phyloP scores from a whole-genome alignment of 116 monocot genomes.

The Thalassia testudinum region DNA sequence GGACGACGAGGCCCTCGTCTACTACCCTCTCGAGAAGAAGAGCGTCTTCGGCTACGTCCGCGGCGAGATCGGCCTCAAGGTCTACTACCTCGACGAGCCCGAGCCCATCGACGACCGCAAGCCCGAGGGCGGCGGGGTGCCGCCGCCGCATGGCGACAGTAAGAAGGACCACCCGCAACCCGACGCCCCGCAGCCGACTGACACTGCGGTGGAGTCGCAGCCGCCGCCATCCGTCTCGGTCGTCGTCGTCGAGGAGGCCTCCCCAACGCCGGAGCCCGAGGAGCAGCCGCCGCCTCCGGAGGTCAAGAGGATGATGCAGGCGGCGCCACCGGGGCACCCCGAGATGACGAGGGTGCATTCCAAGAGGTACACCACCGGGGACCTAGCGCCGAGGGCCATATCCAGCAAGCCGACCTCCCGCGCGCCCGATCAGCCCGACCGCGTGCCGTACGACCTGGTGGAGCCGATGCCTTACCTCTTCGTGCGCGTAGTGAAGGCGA shows the following conservation, averaged over 20 bases:
- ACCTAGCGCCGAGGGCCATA: constrained; percentile 22
- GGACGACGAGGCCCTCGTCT: constrained; percentile 83
- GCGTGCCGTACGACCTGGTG: constrained; percentile 56
- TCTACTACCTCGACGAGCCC: constrained; percentile 60
- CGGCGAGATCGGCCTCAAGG: constrained; percentile 86
- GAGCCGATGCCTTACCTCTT: constrained; percentile 95
- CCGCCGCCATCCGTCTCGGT: constrained; percentile 22
- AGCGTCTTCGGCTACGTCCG: constrained; percentile 66
- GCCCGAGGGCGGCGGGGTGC: not conserved
- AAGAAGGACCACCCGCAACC: constrained; percentile 2
- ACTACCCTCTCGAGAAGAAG: constrained; percentile 86
- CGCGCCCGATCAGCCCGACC: constrained; percentile 18
- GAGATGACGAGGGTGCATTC: constrained; percentile 7
- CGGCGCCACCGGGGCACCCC: not conserved
- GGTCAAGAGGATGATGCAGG: constrained; percentile 47
- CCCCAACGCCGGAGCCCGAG: constrained; percentile 2
- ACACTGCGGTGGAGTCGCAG: constrained; percentile 65
- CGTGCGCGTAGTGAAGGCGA: constrained; percentile 57
- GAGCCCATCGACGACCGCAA: constrained; percentile 9
- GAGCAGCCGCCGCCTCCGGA: constrained; percentile 22
- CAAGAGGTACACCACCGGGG: constrained; percentile 4
- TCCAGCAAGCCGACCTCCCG: constrained; percentile 21
- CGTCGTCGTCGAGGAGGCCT: constrained; percentile 31
- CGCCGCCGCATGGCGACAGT: constrained; percentile 5
- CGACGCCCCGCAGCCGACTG: constrained; percentile 38